These are phyloP conservation scores for Pseudisothecium myosuroides DNA, from an alignment of 225 moss, liverwort and hornwort genomes.

Conservation along the genomic window DNA sequence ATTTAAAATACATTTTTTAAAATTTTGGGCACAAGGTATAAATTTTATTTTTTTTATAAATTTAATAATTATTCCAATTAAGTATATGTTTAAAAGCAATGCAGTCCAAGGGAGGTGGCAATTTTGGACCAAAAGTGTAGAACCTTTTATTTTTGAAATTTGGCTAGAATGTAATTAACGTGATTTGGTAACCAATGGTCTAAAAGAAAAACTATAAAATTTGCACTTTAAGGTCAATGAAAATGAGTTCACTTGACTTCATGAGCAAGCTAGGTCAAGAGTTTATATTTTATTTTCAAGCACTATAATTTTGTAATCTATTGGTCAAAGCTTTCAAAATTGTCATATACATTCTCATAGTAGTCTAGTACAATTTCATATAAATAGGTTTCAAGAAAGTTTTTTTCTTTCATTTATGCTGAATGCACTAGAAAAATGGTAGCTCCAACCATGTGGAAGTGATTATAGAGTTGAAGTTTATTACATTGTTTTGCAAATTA, in stretches of 20 bases:
- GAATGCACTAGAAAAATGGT: not conserved
- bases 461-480: not conserved
- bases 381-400: no score
- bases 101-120: accelerated
- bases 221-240: not conserved
- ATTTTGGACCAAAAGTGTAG: not conserved
- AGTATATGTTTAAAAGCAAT: accelerated
- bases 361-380: not conserved
- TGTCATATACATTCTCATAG: not conserved
- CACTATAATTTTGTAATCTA: not conserved
- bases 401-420: not conserved
- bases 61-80: not conserved
- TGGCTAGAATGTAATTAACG: no score
- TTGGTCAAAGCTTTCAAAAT: not conserved
- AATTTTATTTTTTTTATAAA: not conserved
- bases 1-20: not conserved
- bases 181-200: not conserved
- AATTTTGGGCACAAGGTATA: not conserved
- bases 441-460: not conserved
- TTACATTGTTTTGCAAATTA: no score
- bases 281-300: not conserved
- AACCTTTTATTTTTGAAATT: not conserved
- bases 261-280: not conserved
- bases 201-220: not conserved
- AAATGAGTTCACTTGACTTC: not conserved